phyloP scores from a whole-genome alignment of 495 filamentous ascomycete species.

The Penicillium pulvis region DNA sequence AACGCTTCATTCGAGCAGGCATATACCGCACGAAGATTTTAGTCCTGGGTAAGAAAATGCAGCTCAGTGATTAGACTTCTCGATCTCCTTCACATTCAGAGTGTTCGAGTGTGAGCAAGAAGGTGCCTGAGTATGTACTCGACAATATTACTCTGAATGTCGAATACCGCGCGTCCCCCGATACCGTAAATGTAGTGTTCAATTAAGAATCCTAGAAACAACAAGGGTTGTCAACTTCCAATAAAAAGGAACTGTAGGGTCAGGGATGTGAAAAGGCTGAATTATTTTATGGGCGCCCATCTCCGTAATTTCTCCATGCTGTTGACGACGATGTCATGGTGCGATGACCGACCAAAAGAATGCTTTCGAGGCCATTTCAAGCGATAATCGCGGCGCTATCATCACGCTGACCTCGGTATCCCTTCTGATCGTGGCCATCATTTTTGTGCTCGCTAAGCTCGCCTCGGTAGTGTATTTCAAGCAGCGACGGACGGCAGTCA shows the following conservation, averaged over 20 bases:
- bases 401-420: constrained; percentile 29
- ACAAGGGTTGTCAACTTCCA: not conserved
- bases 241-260: not conserved
- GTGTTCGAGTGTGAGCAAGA: too few relatives aligned
- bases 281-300: not conserved
- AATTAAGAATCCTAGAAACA: not conserved
- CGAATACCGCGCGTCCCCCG: too few relatives aligned
- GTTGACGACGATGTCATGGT: constrained; percentile 1
- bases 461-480: constrained; percentile 32
- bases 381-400: constrained; percentile 24
- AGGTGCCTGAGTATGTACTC: too few relatives aligned
- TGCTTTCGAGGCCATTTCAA: constrained; percentile 23
- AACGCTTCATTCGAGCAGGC: too few relatives aligned
- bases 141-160: too few relatives aligned
- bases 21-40: too few relatives aligned
- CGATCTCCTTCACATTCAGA: too few relatives aligned
- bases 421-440: constrained; percentile 26
- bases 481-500: constrained; percentile 27
- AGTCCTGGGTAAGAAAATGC: too few relatives aligned
- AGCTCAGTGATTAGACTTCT: too few relatives aligned
- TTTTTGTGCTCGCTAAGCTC: constrained; percentile 28
- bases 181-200: too few relatives aligned
- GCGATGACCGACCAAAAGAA: constrained; percentile 21
- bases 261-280: not conserved
- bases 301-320: not conserved